Conservation (phyloP, 805 yeast genomes). For the Yarrowia yakushimensis region DNA sequence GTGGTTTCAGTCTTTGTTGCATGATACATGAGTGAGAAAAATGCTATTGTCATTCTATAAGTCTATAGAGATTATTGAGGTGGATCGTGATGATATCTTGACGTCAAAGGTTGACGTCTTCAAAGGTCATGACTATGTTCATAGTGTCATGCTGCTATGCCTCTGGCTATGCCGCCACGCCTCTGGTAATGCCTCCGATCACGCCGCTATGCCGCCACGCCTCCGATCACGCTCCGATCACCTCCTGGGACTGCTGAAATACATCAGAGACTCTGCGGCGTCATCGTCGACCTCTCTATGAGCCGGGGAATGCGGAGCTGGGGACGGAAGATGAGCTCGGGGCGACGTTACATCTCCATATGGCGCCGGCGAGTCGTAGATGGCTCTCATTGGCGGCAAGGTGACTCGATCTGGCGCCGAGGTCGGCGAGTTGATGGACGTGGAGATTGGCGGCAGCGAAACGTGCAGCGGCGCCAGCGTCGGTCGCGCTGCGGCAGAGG, state of each 20-base stretch:
- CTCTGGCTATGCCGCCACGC: too few relatives aligned
- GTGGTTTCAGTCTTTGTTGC: background rate
- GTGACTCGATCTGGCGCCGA: constrained; percentile 7
- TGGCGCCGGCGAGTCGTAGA: background rate
- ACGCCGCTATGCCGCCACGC: background rate
- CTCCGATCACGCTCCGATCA: background rate
- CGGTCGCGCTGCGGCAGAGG: background rate
- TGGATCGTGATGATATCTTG: too few relatives aligned
- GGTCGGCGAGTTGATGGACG: constrained; percentile 10
- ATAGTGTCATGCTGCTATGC: too few relatives aligned
- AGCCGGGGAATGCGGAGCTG: background rate
- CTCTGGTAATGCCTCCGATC: too few relatives aligned
- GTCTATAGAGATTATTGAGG: too few relatives aligned
- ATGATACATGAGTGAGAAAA: too few relatives aligned
- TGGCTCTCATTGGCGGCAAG: background rate
- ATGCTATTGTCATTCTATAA: too few relatives aligned
- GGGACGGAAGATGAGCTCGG: constrained; percentile 1
- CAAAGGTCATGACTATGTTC: too few relatives aligned
- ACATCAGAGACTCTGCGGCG: background rate
- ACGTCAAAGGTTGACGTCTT: too few relatives aligned
- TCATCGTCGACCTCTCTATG: constrained; percentile 1
- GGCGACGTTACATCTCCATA: background rate
- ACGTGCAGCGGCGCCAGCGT: background rate
- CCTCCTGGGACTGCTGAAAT: background rate
- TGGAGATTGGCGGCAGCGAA: constrained; percentile 1